Evolutionary conservation across 495 filamentous ascomycete species (phyloP), one percentile per base, ranked within the genome.

Genomic region (Ramalina peruviana): DNA sequence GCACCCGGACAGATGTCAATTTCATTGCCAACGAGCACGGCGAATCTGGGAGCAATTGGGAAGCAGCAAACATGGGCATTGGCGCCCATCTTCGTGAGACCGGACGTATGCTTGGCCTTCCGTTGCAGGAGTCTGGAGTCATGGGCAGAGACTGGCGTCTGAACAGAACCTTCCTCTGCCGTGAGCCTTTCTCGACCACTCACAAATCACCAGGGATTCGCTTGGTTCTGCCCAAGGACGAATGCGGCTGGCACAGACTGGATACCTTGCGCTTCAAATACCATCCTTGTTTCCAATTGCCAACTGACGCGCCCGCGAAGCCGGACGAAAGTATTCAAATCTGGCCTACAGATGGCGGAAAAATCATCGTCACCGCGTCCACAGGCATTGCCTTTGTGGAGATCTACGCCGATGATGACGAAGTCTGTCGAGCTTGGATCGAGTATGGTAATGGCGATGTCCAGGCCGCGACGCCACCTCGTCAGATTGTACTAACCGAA

Each of bases 61-160:
- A 95, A 60, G 79, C 88, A 16, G 87, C 86, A 7, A 90, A 89
- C 57, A 76, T 94, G 52, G 88, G 88, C 41, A 93, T 95, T 55
- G 88, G 89, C 9, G 88, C 88, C 23, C 88, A 94, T 66, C 65
- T 96, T 12, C 89, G 93, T 59, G 88, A 94, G 64, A 79, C 79
- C 0, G 89, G 89, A 3, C 89, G 93, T 65, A 63, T 90, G 17
- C 81, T 96, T 54, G 88, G 89, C 40, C 88, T 83, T 54, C 87
- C 89, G 7, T 86, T 92, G 60, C 86, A 85, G 58, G 86, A 88
- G 51, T 83, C 69, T 36, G 89, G 89, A 7, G 73, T 95, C 50
- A 96, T 96, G 89, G 70, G 84, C 15, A 74, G 85, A 46, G 89
- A 93, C 59, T 96, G 90, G 62, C 79, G 70, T 7, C 64, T 96